Conservation (phyloP, 192 early-diverging fungal species). For the Rhizophagus sp. region DNA sequence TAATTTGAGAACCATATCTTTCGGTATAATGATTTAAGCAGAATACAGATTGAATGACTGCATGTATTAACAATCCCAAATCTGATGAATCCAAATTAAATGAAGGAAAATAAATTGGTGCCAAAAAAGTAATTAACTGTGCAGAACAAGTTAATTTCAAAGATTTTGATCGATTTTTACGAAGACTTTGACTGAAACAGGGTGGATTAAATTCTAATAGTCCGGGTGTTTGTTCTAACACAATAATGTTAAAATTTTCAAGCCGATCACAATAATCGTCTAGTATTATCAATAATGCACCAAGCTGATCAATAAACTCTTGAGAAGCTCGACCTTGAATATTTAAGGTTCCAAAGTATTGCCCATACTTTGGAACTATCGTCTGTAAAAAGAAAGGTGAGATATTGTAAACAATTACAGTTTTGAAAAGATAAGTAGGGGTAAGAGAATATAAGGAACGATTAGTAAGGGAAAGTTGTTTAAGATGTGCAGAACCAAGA, state of each 20-base stretch:
- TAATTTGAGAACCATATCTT: conserved; percentile 12
- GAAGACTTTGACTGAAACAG: not conserved
- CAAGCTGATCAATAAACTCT: conserved; percentile 2
- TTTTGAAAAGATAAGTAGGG: not conserved
- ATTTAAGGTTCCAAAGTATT: not conserved
- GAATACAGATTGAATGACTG: conserved; percentile 9
- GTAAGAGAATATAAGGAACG: not conserved
- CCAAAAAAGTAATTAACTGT: conserved; percentile 5
- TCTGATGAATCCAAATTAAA: not conserved
- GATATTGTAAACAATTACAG: conserved; percentile 13
- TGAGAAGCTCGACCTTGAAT: conserved; percentile 12
- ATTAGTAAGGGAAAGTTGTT: conserved; percentile 16
- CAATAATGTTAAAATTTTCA: conserved; percentile 12
- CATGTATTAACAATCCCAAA: conserved; percentile 1
- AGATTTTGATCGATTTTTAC: not conserved
- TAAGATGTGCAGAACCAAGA: conserved; percentile 7
- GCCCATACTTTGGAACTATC: not conserved
- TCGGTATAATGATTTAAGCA: conserved; percentile 11
- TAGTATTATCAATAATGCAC: not conserved
- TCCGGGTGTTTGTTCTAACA: conserved; percentile 13
- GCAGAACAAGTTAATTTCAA: conserved; percentile 15
- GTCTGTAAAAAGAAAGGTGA: conserved; percentile 7
- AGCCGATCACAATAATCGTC: not conserved
- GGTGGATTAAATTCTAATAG: conserved; percentile 14
- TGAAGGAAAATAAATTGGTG: not conserved